Base-by-base conservation (phyloP, 2,329 filamentous ascomycete genomes). In the Botryotinia globosa region DNA sequence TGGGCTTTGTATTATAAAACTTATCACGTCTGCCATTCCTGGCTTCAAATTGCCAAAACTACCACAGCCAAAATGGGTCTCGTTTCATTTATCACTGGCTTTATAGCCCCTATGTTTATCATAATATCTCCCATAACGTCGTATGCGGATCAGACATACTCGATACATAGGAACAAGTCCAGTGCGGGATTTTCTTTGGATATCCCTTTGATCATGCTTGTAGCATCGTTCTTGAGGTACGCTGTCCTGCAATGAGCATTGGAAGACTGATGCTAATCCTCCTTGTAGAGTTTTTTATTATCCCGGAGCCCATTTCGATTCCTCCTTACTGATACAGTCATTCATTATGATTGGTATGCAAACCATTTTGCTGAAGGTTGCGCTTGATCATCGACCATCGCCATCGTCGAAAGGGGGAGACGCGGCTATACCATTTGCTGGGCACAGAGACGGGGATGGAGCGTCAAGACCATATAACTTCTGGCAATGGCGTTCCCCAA, bases 401-500 rank as follows among this genome's bases (percentile, higher is more conserved):
- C 86, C 87, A 37, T 85, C 87, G 7, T 85, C 85, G 69, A 90
- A 88, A 81, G 88, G 88, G 56, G 88, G 89, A 72, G 88, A 90
- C 68, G 84, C 86, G 10, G 84, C 86, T 4, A 75, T 85, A 34
- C 92, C 92, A 20, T 94, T 94, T 80, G 84, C 87, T 2, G 87
- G 73, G 0, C 74, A 73, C 9, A 78, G 75, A 69, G 78, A 81
- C 39, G 78, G 77, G 44, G 77, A 75, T n/a, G 77, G 86, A 34
- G 79, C 83, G 12, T 80, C 85, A 56, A 82, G 92, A 37, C 92
- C 92, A 0, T 94, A 90, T 80, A 87, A 90, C 78, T 95, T 95
- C 81, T 95, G 93, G 93, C 92, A 93, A 81, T 95, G 93, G 93
- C 87, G 89, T 72, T 88, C 88, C 32, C 86, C 89, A 9, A 90